Conservation (phyloP, 2,329 filamentous ascomycete species). For the Coniella lustricola region DNA sequence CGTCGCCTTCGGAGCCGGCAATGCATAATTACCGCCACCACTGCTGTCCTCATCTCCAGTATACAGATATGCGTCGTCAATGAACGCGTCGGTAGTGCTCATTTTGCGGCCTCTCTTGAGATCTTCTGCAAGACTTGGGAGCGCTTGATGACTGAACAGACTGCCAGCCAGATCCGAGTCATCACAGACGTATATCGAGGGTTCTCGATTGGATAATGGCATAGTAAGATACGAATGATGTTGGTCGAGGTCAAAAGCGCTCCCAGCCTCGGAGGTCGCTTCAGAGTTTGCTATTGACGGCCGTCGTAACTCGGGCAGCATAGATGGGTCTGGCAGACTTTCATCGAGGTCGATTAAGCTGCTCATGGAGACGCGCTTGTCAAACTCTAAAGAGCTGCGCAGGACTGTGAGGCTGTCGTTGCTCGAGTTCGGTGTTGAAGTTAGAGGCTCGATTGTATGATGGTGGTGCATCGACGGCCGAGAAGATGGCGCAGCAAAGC, state of each 20-base stretch:
- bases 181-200: slow-evolving; percentile 52
- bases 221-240: slow-evolving; percentile 48
- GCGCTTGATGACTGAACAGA: slow-evolving; percentile 17
- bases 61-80: slow-evolving; percentile 17
- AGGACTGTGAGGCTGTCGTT: slow-evolving; percentile 28
- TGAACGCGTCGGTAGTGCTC: slow-evolving; percentile 10
- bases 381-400: slow-evolving; percentile 18
- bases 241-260: slow-evolving; percentile 56
- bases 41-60: background rate
- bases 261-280: slow-evolving; percentile 46
- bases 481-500: slow-evolving; percentile 12
- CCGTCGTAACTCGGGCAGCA: slow-evolving; percentile 38
- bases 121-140: background rate
- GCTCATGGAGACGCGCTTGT: slow-evolving; percentile 29
- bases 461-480: slow-evolving; percentile 36
- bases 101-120: background rate
- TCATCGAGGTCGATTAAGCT: slow-evolving; percentile 31
- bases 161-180: slow-evolving; percentile 41
- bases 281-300: slow-evolving; percentile 57
- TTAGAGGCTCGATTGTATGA: slow-evolving; percentile 39
- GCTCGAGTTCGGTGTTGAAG: slow-evolving; percentile 21
- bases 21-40: slow-evolving; percentile 2
- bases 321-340: slow-evolving; percentile 35
- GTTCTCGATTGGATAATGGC: slow-evolving; percentile 38
- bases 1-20: background rate